Evolutionary conservation across 2,329 filamentous ascomycete species (phyloP).

Genomic region (Gaeumannomyces sp.): DNA sequence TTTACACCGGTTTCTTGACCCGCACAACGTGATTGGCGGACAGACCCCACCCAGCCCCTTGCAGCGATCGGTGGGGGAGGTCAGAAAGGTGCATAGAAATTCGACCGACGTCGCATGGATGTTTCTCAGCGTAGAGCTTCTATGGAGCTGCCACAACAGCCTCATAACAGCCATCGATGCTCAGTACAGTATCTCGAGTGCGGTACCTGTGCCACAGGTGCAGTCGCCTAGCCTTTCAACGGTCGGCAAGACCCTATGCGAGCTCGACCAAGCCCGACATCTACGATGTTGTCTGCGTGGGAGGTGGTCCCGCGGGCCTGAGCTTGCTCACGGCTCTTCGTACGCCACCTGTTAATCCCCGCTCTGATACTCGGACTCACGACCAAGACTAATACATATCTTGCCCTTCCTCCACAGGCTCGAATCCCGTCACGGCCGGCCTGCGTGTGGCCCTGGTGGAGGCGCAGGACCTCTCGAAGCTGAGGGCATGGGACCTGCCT

Average conservation of each 20-base stretch:
- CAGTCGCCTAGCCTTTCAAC: background rate
- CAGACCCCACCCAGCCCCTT: background rate
- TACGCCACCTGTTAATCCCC: constrained; percentile 32
- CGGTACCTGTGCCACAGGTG: constrained; percentile 9
- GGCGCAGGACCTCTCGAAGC: constrained; percentile 72
- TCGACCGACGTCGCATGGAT: background rate
- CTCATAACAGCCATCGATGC: background rate
- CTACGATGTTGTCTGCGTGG: constrained; percentile 90
- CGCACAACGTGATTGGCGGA: background rate
- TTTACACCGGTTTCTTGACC: no score
- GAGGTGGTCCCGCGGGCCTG: constrained; percentile 82
- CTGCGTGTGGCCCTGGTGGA: constrained; percentile 87
- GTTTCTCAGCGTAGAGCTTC: background rate
- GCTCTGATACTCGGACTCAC: background rate
- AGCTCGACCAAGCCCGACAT: constrained; percentile 54
- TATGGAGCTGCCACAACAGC: background rate
- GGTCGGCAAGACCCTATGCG: constrained; percentile 26
- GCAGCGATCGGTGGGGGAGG: background rate
- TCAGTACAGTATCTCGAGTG: background rate
- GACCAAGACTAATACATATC: background rate
- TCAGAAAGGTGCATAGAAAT: background rate
- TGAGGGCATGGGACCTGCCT: constrained; percentile 59
- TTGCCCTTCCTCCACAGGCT: constrained; percentile 42
- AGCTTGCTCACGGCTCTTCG: constrained; percentile 73
- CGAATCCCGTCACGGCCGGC: constrained; percentile 66